Conservation (phyloP, 352 stramenopile species). For the Thraustochytrium sp. region DNA sequence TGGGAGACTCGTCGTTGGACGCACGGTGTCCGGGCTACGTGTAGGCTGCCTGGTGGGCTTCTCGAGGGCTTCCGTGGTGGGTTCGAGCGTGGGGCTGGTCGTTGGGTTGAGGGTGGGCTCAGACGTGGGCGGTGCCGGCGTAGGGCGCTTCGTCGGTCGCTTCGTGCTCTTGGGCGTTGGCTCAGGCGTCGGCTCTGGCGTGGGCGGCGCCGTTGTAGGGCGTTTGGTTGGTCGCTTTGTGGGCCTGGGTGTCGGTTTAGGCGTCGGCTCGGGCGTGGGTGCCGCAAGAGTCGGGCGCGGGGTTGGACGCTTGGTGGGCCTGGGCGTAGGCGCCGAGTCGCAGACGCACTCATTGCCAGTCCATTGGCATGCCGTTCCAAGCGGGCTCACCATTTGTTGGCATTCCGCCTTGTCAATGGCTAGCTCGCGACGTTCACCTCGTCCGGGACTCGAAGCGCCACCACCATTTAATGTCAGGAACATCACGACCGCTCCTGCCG, state of each 20-base stretch:
- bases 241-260: background rate
- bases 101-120: background rate
- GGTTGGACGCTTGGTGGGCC: too few relatives aligned
- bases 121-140: background rate
- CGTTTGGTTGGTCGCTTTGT: background rate
- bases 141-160: background rate
- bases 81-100: background rate
- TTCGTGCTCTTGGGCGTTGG: background rate
- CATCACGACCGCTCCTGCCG: too few relatives aligned
- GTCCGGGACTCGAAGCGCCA: too few relatives aligned
- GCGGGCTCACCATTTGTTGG: too few relatives aligned
- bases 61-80: background rate
- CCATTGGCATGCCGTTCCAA: too few relatives aligned
- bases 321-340: too few relatives aligned
- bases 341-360: too few relatives aligned
- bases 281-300: too few relatives aligned
- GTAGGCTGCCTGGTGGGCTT: background rate
- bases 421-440: too few relatives aligned
- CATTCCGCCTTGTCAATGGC: too few relatives aligned
- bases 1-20: background rate
- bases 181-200: background rate
- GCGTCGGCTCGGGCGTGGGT: background rate
- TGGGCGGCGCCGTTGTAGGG: background rate
- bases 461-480: too few relatives aligned
- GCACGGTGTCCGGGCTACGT: background rate